Conservation (phyloP, 2,329 filamentous ascomycete species). For the Nigrospora oryzae region DNA sequence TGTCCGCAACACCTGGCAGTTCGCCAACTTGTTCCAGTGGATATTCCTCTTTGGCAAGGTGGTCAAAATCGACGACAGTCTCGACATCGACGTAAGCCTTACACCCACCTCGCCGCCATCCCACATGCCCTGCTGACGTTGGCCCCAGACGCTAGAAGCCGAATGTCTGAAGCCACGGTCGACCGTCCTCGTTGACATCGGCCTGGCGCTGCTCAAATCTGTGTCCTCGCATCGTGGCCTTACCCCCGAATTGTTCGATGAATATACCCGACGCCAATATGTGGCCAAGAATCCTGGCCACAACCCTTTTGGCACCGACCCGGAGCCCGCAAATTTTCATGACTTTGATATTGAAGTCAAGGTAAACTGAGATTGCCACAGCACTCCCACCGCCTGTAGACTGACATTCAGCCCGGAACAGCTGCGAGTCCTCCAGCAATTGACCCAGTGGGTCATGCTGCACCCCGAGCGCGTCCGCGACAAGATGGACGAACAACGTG, state of each 20-base stretch:
- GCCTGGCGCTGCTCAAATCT: constrained; percentile 80
- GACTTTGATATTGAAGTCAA: constrained; percentile 79
- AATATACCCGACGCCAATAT: constrained; percentile 87
- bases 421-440: constrained; percentile 74
- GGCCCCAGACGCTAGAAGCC: constrained; percentile 50
- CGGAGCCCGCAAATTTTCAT: constrained; percentile 63
- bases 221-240: constrained; percentile 89
- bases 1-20: constrained; percentile 90
- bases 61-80: constrained; percentile 80
- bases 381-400: constrained; percentile 1
- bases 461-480: constrained; percentile 83
- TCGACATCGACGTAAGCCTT: constrained; percentile 75
- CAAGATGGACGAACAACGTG: constrained; percentile 74
- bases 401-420: constrained; percentile 18
- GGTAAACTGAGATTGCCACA: constrained; percentile 29
- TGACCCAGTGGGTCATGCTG: constrained; percentile 82
- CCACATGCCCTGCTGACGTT: neutral
- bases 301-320: constrained; percentile 80
- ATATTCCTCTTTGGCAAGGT: constrained; percentile 83
- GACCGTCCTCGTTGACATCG: constrained; percentile 68
- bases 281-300: constrained; percentile 66
- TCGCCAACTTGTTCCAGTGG: constrained; percentile 89
- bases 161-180: constrained; percentile 81
- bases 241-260: constrained; percentile 80
- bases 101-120: neutral